Evolutionary conservation across 371 early-diverging fungal genomes (phyloP).

Genomic region (Dichotomocladium elegans): DNA sequence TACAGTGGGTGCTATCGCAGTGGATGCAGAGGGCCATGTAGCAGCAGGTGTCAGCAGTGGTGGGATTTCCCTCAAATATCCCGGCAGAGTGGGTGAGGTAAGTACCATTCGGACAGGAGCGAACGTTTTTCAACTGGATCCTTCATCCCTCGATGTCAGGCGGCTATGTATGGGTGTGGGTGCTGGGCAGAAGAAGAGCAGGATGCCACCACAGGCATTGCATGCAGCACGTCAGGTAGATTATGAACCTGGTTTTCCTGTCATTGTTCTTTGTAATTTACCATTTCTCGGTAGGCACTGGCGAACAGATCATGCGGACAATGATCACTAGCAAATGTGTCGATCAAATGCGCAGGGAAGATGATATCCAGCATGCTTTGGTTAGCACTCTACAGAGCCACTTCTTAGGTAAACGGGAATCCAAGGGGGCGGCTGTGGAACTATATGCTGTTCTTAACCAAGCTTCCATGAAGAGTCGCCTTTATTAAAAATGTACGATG

Average conservation of each 20-base stretch:
- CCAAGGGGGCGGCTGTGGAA: background rate
- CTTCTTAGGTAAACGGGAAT: conserved; percentile 23
- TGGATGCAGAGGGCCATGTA: conserved; percentile 64
- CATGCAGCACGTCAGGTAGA: conserved; percentile 67
- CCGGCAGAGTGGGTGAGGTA: conserved; percentile 87
- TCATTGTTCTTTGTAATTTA: background rate
- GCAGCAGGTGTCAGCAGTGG: conserved; percentile 85
- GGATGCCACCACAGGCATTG: conserved; percentile 31
- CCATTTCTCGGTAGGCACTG: conserved; percentile 53
- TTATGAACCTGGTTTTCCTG: background rate
- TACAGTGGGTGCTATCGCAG: conserved; percentile 85
- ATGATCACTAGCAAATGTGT: conserved; percentile 58
- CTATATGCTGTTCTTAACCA: background rate
- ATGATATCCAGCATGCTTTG: conserved; percentile 31
- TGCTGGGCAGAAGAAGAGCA: conserved; percentile 64
- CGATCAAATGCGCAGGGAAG: conserved; percentile 22
- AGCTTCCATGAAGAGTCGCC: conserved; percentile 31
- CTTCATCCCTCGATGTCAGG: conserved; percentile 44
- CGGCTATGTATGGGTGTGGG: conserved; percentile 71
- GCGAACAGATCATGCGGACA: conserved; percentile 79
- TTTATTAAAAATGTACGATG: conserved; percentile 27
- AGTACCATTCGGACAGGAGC: background rate
- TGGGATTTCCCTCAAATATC: conserved; percentile 78
- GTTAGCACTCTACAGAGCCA: conserved; percentile 16
- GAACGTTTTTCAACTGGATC: too few species aligned